Evolutionary conservation across 371 early-diverging fungal genomes (phyloP).

Genomic region (Nematocida sp.): DNA sequence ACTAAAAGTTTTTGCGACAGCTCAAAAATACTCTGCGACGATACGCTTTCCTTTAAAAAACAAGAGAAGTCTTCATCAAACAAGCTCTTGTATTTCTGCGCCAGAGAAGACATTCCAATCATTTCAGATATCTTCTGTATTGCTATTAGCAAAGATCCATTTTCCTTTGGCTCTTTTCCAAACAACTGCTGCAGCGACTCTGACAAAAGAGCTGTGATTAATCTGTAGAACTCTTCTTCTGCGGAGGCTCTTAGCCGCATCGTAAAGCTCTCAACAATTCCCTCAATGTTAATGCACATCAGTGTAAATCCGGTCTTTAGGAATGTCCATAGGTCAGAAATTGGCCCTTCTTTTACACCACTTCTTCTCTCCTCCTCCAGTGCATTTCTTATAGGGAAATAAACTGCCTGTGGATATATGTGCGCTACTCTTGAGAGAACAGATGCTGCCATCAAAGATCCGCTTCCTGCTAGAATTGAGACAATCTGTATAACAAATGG

Average conservation of each 20-base stretch:
- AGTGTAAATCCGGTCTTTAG: conserved; percentile 56
- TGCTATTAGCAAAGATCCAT: conserved; percentile 34
- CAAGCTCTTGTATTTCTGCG: conserved; percentile 35
- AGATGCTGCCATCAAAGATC: conserved; percentile 16
- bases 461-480: conserved; percentile 44
- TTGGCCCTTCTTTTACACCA: conserved; percentile 31
- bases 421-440: conserved; percentile 30
- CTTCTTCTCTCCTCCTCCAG: conserved; percentile 50
- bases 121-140: conserved; percentile 56
- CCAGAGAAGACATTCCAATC: conserved; percentile 50
- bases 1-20: conserved; percentile 39
- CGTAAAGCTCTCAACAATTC: conserved; percentile 37
- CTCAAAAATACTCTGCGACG: conserved; percentile 25
- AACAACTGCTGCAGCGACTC: conserved; percentile 54
- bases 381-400: conserved; percentile 52
- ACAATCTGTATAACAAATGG: conserved; percentile 64
- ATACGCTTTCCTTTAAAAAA: neutral
- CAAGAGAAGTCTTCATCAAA: conserved; percentile 47
- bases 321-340: conserved; percentile 51
- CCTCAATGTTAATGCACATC: conserved; percentile 59
- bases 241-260: conserved; percentile 35
- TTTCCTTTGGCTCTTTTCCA: conserved; percentile 49
- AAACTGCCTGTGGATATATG: conserved; percentile 53
- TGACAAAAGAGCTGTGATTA: conserved; percentile 47
- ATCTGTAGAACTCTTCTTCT: conserved; percentile 53